Base-by-base conservation (phyloP, 2,329 filamentous ascomycete genomes). In the Gnomoniopsis smithogilvyi region DNA sequence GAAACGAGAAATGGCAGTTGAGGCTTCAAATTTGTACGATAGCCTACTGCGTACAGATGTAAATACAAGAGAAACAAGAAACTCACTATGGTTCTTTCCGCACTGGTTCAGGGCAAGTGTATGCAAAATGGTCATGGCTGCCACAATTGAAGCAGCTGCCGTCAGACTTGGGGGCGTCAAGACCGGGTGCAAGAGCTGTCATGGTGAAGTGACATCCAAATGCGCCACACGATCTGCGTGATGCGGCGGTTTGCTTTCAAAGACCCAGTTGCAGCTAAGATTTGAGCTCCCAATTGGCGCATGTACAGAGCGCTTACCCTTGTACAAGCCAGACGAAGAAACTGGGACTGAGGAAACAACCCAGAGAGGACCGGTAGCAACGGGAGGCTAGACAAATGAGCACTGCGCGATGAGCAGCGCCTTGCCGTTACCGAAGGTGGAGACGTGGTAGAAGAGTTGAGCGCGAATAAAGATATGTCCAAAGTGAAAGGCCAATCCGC, bases 121-220 rank as follows among this genome's bases (percentile, higher is more conserved):
- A 70, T 14, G 79, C 72, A 73, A 80, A 83, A 66, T 85, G 82
- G 3, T 78, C 78, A 33, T 71, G 69, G 51, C 70, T 67, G 54
- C 80, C 80, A 64, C 82, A 85, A 65, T 83, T 84, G 67, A 82
- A 83, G 68, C 82, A 85, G 63, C 75, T 64, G 8, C 71, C 70
- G 56, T 73, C 73, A 45, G 67, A 59, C 53, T 64, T 63, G 15
- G 65, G 55, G 19, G 66, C 54, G 12, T 67, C 63, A 46, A 68
- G 68, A 1, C 70, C 71, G 12, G 70, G 70, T 30, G 68, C 67
- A 14, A 52, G 59, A 41, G 61, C 62, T 19, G 63, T 60, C 67
- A 68, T 68, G 62, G 54, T 51, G 54, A 54, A 14, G 59, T 51
- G 66, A 66, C 66, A 49, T 43, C 50, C 21, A n/a, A 52, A 15